Evolutionary conservation across 352 stramenopile genomes (phyloP).

Genomic region (Phytophthora litchii): DNA sequence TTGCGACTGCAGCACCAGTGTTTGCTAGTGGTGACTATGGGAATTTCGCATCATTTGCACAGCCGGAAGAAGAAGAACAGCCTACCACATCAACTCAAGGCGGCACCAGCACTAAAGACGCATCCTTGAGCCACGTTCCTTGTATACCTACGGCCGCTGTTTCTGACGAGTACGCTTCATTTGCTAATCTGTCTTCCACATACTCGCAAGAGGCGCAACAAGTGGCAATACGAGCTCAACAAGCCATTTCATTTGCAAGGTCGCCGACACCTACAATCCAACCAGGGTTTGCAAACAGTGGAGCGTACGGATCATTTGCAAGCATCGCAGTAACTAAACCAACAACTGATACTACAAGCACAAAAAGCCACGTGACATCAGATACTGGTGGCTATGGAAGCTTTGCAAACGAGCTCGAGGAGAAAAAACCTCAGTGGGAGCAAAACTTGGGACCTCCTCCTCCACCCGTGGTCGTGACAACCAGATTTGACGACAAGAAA

Average conservation of each 20-base stretch:
- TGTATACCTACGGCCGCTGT: not conserved
- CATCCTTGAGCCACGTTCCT: not conserved
- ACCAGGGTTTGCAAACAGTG: conserved; percentile 9
- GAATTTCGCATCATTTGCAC: conserved; percentile 44
- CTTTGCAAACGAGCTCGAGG: conserved; percentile 25
- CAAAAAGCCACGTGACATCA: not conserved
- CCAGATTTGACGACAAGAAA: conserved; percentile 12
- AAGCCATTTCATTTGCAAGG: conserved; percentile 22
- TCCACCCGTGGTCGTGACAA: conserved; percentile 10
- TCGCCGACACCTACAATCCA: conserved; percentile 16
- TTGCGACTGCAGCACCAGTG: not conserved
- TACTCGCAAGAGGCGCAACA: conserved; percentile 33
- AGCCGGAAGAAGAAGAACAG: conserved; percentile 22
- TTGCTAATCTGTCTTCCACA: conserved; percentile 29
- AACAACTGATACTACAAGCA: not conserved
- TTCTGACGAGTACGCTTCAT: conserved; percentile 32
- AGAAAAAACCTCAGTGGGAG: conserved; percentile 21
- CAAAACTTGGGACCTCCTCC: conserved; percentile 30
- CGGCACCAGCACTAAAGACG: not conserved
- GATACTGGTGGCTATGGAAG: conserved; percentile 30
- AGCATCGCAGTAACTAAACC: conserved; percentile 34
- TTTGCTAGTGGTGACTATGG: conserved; percentile 46
- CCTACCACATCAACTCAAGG: not conserved
- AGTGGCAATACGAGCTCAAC: conserved; percentile 18
- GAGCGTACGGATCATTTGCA: conserved; percentile 39